These are phyloP conservation scores for Sphaerosporella brunnea DNA, from an alignment of 495 filamentous ascomycete species.

Conservation along the genomic window DNA sequence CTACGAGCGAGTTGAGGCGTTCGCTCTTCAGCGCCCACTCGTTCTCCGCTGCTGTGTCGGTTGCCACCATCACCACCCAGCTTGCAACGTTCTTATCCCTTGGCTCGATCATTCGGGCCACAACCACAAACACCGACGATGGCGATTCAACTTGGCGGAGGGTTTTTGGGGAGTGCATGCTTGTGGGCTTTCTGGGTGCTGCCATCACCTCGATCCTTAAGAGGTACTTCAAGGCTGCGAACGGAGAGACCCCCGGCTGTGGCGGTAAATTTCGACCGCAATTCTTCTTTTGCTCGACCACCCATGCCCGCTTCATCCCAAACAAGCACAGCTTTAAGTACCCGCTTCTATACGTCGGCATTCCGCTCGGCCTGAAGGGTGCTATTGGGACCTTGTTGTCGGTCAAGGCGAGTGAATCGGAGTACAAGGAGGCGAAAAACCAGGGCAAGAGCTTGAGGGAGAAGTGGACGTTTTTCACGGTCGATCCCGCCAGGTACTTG, in stretches of 20 bases:
- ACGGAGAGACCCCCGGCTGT: constrained; percentile 8
- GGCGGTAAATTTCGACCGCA: constrained; percentile 29
- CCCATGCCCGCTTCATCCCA: constrained; percentile 44
- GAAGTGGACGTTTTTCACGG: constrained; percentile 30
- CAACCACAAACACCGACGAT: background rate
- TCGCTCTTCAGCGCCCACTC: background rate
- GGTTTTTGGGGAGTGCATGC: background rate
- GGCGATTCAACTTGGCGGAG: background rate
- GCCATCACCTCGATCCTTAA: background rate
- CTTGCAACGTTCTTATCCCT: background rate
- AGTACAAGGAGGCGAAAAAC: constrained; percentile 14
- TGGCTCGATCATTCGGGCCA: background rate
- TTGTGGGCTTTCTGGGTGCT: background rate
- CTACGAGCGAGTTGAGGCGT: background rate
- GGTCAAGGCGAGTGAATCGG: constrained; percentile 26
- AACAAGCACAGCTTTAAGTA: constrained; percentile 46
- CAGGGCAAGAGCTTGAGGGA: constrained; percentile 14
- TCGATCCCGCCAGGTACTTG: constrained; percentile 44
- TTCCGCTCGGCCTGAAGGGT: constrained; percentile 45
- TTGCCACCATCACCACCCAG: constrained; percentile 1
- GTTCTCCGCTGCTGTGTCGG: background rate
- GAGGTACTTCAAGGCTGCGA: background rate
- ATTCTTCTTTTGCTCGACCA: constrained; percentile 43
- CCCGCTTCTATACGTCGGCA: constrained; percentile 46
- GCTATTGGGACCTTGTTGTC: constrained; percentile 38